Evolutionary conservation across 345 rosid genomes (phyloP).

Genomic region (Eucalyptus curtisii): DNA sequence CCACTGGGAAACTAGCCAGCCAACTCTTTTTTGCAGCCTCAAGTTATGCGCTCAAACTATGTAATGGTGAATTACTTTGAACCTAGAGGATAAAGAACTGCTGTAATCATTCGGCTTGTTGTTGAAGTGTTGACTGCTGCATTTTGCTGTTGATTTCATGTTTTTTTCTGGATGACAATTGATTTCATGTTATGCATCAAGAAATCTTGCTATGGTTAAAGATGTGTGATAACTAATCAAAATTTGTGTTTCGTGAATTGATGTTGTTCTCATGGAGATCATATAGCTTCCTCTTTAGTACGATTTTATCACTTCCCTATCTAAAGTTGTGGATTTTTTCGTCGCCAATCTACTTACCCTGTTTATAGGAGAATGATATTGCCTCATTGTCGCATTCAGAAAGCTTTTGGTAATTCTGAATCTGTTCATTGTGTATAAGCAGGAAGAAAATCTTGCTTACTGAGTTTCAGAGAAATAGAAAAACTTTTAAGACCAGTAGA

Average conservation of each 20-base stretch:
- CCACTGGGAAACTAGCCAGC: not conserved
- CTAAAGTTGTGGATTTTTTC: not conserved
- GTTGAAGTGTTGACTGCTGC: no score
- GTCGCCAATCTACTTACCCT: not conserved
- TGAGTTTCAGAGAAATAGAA: not conserved
- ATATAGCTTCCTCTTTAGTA: not conserved
- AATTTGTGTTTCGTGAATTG: not conserved
- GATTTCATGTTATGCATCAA: no score
- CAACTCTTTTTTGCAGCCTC: not conserved
- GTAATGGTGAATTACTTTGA: no score
- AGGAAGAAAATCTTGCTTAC: not conserved
- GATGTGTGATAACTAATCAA: not conserved
- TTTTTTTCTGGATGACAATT: no score
- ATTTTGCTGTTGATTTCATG: no score
- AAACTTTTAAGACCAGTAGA: not conserved
- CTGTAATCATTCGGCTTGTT: no score
- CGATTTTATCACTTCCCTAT: not conserved
- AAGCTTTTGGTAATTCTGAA: not conserved
- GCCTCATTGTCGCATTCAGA: not conserved
- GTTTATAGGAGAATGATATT: not conserved
- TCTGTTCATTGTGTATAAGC: not conserved
- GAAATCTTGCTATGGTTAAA: not conserved
- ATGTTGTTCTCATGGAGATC: not conserved
- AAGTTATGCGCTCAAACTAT: not conserved
- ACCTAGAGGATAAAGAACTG: no score